Conservation (phyloP, 2,329 filamentous ascomycete genomes). For the Emmonsiellopsis sp. region DNA sequence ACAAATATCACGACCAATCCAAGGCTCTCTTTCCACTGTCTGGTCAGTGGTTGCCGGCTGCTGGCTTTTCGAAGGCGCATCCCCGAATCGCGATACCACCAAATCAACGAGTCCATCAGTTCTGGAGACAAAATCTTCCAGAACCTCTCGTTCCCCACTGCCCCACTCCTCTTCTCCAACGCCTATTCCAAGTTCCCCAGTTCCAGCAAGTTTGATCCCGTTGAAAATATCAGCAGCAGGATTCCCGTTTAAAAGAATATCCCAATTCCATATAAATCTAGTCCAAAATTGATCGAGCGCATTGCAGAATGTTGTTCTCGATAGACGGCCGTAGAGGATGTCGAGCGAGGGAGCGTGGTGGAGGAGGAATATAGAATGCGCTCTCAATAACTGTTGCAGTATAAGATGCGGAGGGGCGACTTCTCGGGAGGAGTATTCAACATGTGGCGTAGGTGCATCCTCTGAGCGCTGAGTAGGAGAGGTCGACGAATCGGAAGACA, state of each 20-base stretch:
- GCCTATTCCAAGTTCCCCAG: conserved; percentile 84
- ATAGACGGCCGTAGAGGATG: conserved; percentile 56
- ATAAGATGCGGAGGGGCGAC: conserved; percentile 73
- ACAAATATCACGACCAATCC: conserved; percentile 64
- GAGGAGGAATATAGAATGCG: conserved; percentile 74
- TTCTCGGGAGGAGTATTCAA: conserved; percentile 83
- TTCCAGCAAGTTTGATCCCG: conserved; percentile 78
- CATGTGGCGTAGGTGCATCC: conserved; percentile 33
- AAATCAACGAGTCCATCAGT: conserved; percentile 82
- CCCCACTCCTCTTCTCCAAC: conserved; percentile 94
- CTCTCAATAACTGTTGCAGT: conserved; percentile 69
- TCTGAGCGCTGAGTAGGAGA: conserved; percentile 26
- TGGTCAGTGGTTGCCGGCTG: conserved; percentile 13
- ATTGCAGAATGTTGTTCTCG: conserved; percentile 59
- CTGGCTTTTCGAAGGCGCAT: conserved; percentile 31
- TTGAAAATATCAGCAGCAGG: conserved; percentile 70
- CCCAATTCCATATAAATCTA: conserved; percentile 59
- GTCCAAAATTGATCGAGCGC: conserved; percentile 77
- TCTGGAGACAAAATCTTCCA: conserved; percentile 74
- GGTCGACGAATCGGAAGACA: conserved; percentile 47
- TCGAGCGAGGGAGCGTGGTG: conserved; percentile 73
- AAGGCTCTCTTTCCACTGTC: conserved; percentile 30
- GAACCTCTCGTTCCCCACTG: conserved; percentile 83
- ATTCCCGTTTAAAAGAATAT: conserved; percentile 82
- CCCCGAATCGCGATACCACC: conserved; percentile 77